Conservation (phyloP, 2,329 filamentous ascomycete species). For the Scortechinia acanthostroma region DNA sequence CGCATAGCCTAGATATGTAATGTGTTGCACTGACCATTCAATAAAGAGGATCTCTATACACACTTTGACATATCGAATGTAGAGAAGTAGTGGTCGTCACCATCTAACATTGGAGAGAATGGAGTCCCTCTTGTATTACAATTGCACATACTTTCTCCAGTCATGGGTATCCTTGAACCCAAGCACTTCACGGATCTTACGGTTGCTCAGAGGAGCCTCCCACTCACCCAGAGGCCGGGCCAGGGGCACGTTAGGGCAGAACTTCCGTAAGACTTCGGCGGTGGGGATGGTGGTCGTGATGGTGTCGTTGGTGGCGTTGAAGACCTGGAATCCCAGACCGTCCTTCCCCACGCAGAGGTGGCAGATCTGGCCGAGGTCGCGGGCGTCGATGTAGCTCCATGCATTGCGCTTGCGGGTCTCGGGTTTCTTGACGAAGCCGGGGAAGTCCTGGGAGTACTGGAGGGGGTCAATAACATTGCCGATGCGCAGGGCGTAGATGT, state of each 20-base stretch:
- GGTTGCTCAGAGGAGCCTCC: slow-evolving; percentile 53
- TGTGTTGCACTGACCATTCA: too few species aligned
- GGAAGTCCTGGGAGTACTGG: slow-evolving; percentile 46
- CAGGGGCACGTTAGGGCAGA: slow-evolving; percentile 37
- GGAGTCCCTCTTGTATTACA: slow-evolving; percentile 1
- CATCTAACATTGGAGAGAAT: too few species aligned
- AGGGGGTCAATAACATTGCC: slow-evolving; percentile 55
- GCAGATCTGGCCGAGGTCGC: slow-evolving; percentile 56
- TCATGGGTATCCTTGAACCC: slow-evolving; percentile 51
- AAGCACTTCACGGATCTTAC: slow-evolving; percentile 48
- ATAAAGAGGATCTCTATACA: too few species aligned
- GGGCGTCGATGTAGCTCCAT: slow-evolving; percentile 56
- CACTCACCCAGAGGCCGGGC: slow-evolving; percentile 45
- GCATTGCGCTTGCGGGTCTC: slow-evolving; percentile 44
- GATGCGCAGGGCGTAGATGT: slow-evolving; percentile 54
- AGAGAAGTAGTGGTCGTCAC: too few species aligned
- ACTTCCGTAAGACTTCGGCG: slow-evolving; percentile 38
- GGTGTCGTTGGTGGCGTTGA: slow-evolving; percentile 57
- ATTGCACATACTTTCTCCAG: slow-evolving; percentile 31
- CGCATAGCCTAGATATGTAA: too few species aligned
- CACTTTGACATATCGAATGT: too few species aligned
- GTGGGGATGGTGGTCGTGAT: slow-evolving; percentile 47
- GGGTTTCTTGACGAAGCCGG: slow-evolving; percentile 38
- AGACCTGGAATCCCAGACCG: slow-evolving; percentile 53
- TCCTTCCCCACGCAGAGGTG: slow-evolving; percentile 40